Conservation (phyloP, 345 rosid genomes). For the Ailanthus altissimus region DNA sequence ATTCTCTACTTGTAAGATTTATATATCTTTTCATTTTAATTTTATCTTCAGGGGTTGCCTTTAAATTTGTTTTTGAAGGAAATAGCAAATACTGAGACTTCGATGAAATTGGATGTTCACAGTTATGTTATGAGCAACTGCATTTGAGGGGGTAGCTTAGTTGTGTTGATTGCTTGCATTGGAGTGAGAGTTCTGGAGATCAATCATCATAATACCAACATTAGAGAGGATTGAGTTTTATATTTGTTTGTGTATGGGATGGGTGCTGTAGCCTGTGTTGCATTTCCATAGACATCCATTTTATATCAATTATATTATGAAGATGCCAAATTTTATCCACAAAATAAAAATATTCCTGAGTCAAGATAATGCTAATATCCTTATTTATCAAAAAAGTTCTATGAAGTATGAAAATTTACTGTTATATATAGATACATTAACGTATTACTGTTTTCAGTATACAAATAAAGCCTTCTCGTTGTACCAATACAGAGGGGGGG, state of each 20-base stretch:
- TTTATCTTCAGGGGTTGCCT: not conserved
- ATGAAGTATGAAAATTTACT: not conserved
- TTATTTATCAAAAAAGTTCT: not conserved
- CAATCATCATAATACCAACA: not conserved
- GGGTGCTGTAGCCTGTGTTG: not conserved
- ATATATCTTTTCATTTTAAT: slow-evolving; percentile 7
- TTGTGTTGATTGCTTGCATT: not conserved
- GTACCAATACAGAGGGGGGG: not conserved
- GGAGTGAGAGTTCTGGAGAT: not conserved
- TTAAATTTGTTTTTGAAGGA: not conserved
- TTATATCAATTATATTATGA: not conserved
- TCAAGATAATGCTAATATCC: not conserved
- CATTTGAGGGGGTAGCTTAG: not conserved
- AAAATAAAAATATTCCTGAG: not conserved
- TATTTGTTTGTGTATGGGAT: not conserved
- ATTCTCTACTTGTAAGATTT: slow-evolving; percentile 76
- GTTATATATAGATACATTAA: not conserved
- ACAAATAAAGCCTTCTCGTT: not conserved
- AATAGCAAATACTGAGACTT: not conserved
- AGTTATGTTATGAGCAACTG: not conserved
- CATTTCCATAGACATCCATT: not conserved
- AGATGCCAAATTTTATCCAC: no score
- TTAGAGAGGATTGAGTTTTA: not conserved
- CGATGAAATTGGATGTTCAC: not conserved
- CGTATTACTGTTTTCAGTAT: no score